phyloP scores from a whole-genome alignment of 169 alveolate genomes.

The Miamiensis avidus region DNA sequence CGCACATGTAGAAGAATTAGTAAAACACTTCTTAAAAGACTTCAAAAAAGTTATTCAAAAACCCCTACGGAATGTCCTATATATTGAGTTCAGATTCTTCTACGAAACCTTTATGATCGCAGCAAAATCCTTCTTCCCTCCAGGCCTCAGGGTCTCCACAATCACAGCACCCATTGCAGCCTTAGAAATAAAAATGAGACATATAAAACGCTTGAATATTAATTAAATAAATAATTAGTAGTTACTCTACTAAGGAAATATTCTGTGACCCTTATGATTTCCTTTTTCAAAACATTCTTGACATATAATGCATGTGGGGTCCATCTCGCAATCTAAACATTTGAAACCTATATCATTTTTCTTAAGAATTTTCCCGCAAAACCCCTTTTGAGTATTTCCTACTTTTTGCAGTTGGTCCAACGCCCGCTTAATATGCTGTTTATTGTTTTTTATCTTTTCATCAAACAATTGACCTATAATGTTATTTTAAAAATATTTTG shows the following conservation, averaged over 20 bases:
- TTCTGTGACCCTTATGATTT: conserved; percentile 60
- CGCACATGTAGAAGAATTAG: neutral
- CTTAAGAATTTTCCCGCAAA: conserved; percentile 58
- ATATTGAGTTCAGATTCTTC: neutral
- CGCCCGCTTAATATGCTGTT: neutral
- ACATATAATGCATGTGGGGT: conserved; percentile 69
- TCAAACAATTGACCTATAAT: no score
- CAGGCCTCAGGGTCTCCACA: conserved; percentile 74
- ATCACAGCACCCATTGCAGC: conserved; percentile 67
- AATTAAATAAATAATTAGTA: no score
- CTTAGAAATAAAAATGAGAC: neutral
- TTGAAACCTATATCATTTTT: conserved; percentile 60
- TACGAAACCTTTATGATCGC: conserved; percentile 56
- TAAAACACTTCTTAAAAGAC: conserved; percentile 2
- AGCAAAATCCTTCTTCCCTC: conserved; percentile 60
- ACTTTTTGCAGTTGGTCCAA: no score
- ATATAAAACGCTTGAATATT: neutral
- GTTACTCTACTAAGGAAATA: conserved; percentile 23
- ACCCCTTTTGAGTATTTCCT: conserved; percentile 3
- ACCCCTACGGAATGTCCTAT: neutral
- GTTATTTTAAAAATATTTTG: no score
- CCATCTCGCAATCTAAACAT: conserved; percentile 62
- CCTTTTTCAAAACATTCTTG: conserved; percentile 62
- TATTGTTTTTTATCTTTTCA: no score
- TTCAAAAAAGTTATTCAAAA: neutral